A percentile compares a stretch with the other conserved stretches of the same genome.
These are phyloP conservation scores for Wickerhamiella siamensis DNA, from an alignment of 805 yeast genomes.

Conservation along the genomic window DNA sequence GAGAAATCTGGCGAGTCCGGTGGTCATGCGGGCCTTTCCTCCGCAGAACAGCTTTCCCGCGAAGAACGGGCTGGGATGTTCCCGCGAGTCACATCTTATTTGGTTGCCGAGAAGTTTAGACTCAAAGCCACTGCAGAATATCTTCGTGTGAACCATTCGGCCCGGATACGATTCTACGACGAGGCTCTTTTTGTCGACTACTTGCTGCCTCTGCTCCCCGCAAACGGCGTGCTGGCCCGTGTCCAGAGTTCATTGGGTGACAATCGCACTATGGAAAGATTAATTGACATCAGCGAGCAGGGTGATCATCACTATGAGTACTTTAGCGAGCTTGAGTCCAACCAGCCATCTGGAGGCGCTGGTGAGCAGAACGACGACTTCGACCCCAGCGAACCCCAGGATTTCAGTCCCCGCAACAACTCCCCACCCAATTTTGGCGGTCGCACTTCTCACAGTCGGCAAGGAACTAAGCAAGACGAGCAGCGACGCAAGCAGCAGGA, in stretches of 20 bases:
- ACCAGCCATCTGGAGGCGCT: slow-evolving; percentile 33
- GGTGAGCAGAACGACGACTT: slow-evolving; percentile 32
- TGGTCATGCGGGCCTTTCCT: neutral
- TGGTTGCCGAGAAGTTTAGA: slow-evolving; percentile 71
- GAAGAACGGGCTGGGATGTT: slow-evolving; percentile 31
- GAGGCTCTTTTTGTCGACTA: slow-evolving; percentile 90
- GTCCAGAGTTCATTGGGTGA: slow-evolving; percentile 25
- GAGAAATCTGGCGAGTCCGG: neutral
- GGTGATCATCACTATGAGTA: slow-evolving; percentile 87
- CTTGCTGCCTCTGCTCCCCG: slow-evolving; percentile 73
- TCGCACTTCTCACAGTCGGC: neutral
- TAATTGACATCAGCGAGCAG: slow-evolving; percentile 69
- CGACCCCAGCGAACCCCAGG: slow-evolving; percentile 89
- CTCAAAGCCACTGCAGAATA: slow-evolving; percentile 49
- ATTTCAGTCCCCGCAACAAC: slow-evolving; percentile 37
- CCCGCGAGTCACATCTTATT: slow-evolving; percentile 82
- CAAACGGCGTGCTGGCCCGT: slow-evolving; percentile 31
- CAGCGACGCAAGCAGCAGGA: slow-evolving; percentile 1
- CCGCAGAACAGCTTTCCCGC: slow-evolving; percentile 25
- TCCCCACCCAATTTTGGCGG: neutral
- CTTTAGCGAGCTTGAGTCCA: slow-evolving; percentile 55
- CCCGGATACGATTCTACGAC: slow-evolving; percentile 75
- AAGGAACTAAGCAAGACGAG: neutral
- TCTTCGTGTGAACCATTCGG: slow-evolving; percentile 56
- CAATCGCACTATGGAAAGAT: slow-evolving; percentile 48